phyloP scores from a whole-genome alignment of 2,329 filamentous ascomycete genomes.

The Orbilia ellipsospora region DNA sequence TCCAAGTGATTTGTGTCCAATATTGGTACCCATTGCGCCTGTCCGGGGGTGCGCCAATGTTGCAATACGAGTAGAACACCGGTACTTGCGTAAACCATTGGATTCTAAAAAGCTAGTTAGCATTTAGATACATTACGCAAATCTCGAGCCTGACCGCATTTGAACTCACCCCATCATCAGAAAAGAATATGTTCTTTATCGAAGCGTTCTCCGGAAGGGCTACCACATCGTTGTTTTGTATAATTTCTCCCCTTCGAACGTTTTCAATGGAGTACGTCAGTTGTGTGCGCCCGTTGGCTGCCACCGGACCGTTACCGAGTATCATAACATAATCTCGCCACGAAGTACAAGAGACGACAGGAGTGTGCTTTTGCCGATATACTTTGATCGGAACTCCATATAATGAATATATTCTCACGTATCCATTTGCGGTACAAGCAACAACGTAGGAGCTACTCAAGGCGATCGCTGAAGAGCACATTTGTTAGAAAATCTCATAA shows the following conservation, averaged over 20 bases:
- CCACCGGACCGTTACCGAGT: conserved; percentile 88
- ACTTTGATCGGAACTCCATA: conserved; percentile 90
- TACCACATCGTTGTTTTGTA: conserved; percentile 91
- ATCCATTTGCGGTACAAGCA: conserved; percentile 85
- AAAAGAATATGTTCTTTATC: conserved; percentile 88
- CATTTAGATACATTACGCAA: conserved; percentile 6
- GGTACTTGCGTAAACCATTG: conserved; percentile 93
- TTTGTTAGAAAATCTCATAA: conserved; percentile 27
- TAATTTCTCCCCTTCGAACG: conserved; percentile 90
- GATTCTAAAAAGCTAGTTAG: conserved; percentile 71
- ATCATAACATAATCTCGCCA: conserved; percentile 98
- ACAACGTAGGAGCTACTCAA: conserved; percentile 91
- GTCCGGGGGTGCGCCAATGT: conserved; percentile 87
- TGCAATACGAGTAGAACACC: conserved; percentile 87
- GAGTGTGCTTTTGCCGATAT: conserved; percentile 89
- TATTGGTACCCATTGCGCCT: conserved; percentile 90
- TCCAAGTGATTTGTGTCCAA: conserved; percentile 87
- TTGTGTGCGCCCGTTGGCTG: conserved; percentile 78
- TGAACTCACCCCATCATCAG: conserved; percentile 79
- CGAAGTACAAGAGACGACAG: conserved; percentile 90
- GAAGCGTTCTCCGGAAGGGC: conserved; percentile 80
- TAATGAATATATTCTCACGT: conserved; percentile 90
- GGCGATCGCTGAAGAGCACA: conserved; percentile 73
- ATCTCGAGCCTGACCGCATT: no score
- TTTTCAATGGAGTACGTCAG: conserved; percentile 94